Evolutionary conservation across 306 rosid species (phyloP).

Genomic region (Rosa multiflora): DNA sequence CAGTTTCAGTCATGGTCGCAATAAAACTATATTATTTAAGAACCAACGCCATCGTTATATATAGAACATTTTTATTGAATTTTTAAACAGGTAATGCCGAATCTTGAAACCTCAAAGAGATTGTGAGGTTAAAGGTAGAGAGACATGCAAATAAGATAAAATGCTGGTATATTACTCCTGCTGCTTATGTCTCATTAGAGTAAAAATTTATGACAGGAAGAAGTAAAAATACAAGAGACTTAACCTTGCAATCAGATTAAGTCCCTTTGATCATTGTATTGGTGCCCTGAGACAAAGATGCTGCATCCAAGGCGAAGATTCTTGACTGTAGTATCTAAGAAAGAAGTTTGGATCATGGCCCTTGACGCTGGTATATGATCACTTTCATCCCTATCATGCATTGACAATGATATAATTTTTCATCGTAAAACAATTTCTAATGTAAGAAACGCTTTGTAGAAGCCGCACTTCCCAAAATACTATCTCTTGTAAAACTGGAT

Average conservation of each 20-base stretch:
- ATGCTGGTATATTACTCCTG: background rate
- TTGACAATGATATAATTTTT: background rate
- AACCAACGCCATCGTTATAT: background rate
- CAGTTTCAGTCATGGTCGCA: background rate
- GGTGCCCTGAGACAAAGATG: background rate
- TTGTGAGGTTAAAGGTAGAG: background rate
- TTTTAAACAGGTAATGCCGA: background rate
- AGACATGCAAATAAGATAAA: background rate
- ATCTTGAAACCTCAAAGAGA: no score
- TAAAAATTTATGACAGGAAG: background rate
- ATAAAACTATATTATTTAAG: constrained; percentile 6
- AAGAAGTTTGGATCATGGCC: background rate
- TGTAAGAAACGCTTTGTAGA: background rate
- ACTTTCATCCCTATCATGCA: constrained; percentile 4
- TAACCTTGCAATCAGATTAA: background rate
- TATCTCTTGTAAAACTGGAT: background rate
- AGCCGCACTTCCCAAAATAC: background rate
- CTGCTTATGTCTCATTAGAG: background rate
- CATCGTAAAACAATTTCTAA: background rate
- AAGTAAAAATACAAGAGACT: background rate
- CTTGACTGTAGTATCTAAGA: background rate
- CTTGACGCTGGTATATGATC: constrained; percentile 11
- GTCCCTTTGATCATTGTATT: background rate
- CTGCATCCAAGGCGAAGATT: background rate
- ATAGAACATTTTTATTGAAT: background rate